These are phyloP conservation scores for Malassezia slooffiae DNA, from an alignment of 1,284 basidiomycete genomes.

Conservation along the genomic window DNA sequence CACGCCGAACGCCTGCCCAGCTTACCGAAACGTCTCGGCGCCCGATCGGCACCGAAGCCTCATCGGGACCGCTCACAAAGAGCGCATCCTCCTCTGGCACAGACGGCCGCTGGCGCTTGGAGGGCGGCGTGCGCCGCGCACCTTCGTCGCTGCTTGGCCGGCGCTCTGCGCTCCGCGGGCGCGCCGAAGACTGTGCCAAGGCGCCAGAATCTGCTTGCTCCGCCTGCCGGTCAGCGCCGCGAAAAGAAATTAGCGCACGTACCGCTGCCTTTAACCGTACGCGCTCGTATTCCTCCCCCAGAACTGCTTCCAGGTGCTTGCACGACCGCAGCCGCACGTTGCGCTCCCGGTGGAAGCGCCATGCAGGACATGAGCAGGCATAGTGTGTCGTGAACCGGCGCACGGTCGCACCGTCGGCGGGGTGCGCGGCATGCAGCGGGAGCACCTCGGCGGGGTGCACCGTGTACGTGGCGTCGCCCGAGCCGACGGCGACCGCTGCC, in stretches of 20 bases:
- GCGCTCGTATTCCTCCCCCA: slow-evolving; percentile 56
- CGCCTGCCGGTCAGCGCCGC: no score
- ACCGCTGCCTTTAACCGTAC: no score
- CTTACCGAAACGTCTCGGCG: slow-evolving; percentile 3
- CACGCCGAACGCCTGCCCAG: slow-evolving; percentile 12
- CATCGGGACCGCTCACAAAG: background rate
- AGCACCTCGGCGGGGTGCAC: no score
- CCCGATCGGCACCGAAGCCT: no score
- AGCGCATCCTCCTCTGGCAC: slow-evolving; percentile 1
- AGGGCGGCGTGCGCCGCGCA: background rate
- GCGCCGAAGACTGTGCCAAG: no score
- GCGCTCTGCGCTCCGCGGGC: background rate
- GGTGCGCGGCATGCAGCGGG: no score
- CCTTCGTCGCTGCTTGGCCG: background rate
- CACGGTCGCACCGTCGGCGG: no score
- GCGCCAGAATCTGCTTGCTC: no score
- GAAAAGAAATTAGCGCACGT: no score
- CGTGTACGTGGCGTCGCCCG: no score
- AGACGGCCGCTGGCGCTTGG: background rate
- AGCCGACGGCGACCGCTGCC: no score
- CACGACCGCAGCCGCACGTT: slow-evolving; percentile 56
- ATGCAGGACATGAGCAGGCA: slow-evolving; percentile 48
- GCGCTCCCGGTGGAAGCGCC: slow-evolving; percentile 51
- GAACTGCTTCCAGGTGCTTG: slow-evolving; percentile 55
- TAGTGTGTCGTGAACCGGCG: slow-evolving; percentile 53